Base-by-base conservation (phyloP, 2,329 filamentous ascomycete genomes). In the Colletotrichum viniferum region DNA sequence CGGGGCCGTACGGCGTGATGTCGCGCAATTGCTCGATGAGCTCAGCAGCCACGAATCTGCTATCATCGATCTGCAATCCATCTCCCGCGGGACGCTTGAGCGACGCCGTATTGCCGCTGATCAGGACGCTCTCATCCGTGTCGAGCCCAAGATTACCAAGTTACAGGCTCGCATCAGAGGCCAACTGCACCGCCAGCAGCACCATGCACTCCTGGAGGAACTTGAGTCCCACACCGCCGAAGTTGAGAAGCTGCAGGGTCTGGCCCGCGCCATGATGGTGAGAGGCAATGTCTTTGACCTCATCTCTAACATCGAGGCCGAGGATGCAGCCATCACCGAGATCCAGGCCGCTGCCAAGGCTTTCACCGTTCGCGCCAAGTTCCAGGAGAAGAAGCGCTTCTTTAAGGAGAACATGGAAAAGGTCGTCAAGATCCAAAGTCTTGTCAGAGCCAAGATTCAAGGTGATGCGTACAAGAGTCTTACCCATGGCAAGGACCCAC, bases 361-460 rank as follows among this genome's bases (percentile, higher is more conserved):
- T 4, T 93, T 92, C 79, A 84, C 97, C 4, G 91, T 98, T 36
- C 91, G 96, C 38, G 89, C 88, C 16, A 89, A 89, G 21, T 98
- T 98, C 80, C 92, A 91, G 68, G 95, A 97, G 83, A 98, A 98
- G 89, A 92, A 94, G 82, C 92, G 92, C 26, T 96, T 94, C 86
- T 99, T 96, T 88, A 93, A 94, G 79, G 94, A 98, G 85, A 99
- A 99, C 81, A 99, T 99, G 97, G 93, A 98, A 81, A 98, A 97
- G 85, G 97, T 99, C 30, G 93, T 99, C 88, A 99, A 99, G 85
- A 96, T 98, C 73, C 97, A 99, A 83, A 99, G 97, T 83, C 98
- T 98, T 79, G 93, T 98, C 69, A 93, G 97, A 77, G 97, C 94
- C 78, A 97, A 97, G 82, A 95, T 98, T 65, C 97, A 99, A 84